phyloP scores from a whole-genome alignment of 176 grass and related monocot species.

The Hyparrhenia diplandra region DNA sequence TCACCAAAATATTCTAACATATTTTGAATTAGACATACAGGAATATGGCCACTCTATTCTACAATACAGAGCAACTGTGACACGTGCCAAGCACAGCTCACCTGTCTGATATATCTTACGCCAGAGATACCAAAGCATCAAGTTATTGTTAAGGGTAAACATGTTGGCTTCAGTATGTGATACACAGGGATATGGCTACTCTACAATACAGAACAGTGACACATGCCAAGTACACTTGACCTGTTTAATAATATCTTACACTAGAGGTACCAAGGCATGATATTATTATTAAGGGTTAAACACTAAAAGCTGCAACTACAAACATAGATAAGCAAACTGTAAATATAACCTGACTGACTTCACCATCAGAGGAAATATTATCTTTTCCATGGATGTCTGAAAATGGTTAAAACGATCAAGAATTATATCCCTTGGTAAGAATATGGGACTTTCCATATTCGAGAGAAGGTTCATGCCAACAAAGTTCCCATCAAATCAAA shows the following conservation, averaged over 20 bases:
- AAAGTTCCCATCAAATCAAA: slow-evolving; percentile 28
- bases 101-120: neutral
- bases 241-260: neutral
- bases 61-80: neutral
- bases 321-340: neutral
- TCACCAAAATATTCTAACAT: neutral
- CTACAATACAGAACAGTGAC: neutral
- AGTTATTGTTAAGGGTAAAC: neutral
- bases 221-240: neutral
- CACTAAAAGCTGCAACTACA: neutral
- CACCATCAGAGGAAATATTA: neutral
- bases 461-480: slow-evolving; percentile 13
- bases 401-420: neutral
- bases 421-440: neutral
- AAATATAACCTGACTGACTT: slow-evolving; percentile 4
- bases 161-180: neutral
- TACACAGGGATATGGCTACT: neutral
- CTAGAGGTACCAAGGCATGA: neutral
- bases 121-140: neutral
- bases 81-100: neutral
- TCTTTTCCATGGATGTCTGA: neutral
- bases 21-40: no score
- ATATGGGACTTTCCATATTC: neutral
- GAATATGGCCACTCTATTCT: no score
- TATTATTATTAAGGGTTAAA: neutral